Evolutionary conservation across 495 filamentous ascomycete species (phyloP).

Genomic region (Podospora pseudoanserina): DNA sequence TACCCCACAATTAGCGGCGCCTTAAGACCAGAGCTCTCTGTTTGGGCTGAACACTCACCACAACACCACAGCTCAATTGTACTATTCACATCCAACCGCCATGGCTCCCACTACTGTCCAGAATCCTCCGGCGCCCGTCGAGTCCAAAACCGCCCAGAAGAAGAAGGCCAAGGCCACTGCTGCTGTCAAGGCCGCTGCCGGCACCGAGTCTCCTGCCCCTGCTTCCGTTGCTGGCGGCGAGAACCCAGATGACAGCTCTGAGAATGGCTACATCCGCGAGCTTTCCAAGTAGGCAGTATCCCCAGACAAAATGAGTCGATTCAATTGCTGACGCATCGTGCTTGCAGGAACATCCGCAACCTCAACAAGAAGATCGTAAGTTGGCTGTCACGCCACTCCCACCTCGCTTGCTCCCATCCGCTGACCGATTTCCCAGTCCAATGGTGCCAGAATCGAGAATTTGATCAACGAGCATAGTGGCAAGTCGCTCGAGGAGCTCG

Average conservation of each 20-base stretch:
- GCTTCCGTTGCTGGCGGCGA: slow-evolving; percentile 37
- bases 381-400: slow-evolving; percentile 13
- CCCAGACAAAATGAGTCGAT: neutral
- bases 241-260: slow-evolving; percentile 48
- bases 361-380: slow-evolving; percentile 84
- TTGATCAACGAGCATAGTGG: slow-evolving; percentile 73
- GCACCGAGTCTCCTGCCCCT: slow-evolving; percentile 47
- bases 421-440: slow-evolving; percentile 52
- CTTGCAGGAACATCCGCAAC: slow-evolving; percentile 72
- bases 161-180: slow-evolving; percentile 61
- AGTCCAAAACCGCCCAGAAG: slow-evolving; percentile 65
- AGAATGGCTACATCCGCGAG: slow-evolving; percentile 77
- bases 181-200: slow-evolving; percentile 15
- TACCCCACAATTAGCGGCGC: neutral
- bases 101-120: slow-evolving; percentile 52
- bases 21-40: neutral
- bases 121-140: slow-evolving; percentile 46
- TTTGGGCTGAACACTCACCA: neutral
- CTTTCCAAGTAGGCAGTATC: slow-evolving; percentile 67
- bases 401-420: neutral
- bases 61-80: neutral
- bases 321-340: slow-evolving; percentile 16
- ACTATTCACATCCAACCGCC: slow-evolving; percentile 19
- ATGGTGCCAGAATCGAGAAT: slow-evolving; percentile 71
- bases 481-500: slow-evolving; percentile 79